Base-by-base conservation (phyloP, 2,329 filamentous ascomycete species). In the Diplodia sapinea region DNA sequence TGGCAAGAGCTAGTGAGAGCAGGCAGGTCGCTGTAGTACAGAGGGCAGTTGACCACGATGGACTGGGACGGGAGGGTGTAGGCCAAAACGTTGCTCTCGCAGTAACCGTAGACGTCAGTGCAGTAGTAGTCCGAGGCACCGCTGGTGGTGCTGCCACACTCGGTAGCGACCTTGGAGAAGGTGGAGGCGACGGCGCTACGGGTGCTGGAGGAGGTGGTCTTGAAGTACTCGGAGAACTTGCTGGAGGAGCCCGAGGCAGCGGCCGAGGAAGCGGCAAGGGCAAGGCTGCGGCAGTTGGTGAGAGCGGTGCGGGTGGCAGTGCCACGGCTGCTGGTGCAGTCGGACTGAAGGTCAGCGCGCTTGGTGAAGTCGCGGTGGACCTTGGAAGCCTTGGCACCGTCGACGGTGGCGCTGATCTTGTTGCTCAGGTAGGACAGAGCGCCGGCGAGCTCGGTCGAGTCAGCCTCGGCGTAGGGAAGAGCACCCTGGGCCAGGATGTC, bases 201-300 rank as follows among this genome's bases (percentile, higher is more conserved):
- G 43, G 43, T 47, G 43, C 43, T 47, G 43, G 43, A 20, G 13
- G 43, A 47, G 43, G 43, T 47, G 43, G 43, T 84, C 79, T 88
- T 89, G 83, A 90, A 91, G 81, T 88, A 90, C 73, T 88, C 86
- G 47, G 76, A 77, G 72, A 89, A 87, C 7, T 47, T 47, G 43
- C 13, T 23, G 3, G 82, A 81, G 0, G 79, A 71, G 38, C 84
- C 85, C 0, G 81, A 85, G 1, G 80, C 75, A 0, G 86, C 85
- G 2, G 84, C 85, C 1, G 77, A 74, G 1, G 85, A 82, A 9
- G 88, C 88, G 4, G 79, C 76, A 2, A 78, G 79, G 1, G 89
- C 87, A 7, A 89, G 79, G 17, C 76, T 79, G 4, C 81, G 78
- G 73, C 88, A 87, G 76, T 87, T 85, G 69, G 74, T 74, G 15